Conservation (phyloP, 225 moss, liverwort and hornwort species). For the Pseudoscleropodium purum region DNA sequence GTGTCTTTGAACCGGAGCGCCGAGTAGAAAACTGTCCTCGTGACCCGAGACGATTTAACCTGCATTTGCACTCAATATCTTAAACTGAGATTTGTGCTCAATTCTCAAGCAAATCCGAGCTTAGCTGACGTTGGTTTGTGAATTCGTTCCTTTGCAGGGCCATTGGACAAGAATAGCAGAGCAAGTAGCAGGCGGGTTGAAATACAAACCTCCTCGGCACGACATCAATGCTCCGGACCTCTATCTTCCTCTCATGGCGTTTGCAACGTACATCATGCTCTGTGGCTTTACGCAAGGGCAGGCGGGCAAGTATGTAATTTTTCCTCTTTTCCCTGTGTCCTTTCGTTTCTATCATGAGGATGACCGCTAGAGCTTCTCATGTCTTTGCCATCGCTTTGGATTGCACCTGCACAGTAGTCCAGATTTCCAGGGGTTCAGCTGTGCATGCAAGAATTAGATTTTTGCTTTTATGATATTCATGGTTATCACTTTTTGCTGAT, state of each 20-base stretch:
- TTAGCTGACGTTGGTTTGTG: background rate
- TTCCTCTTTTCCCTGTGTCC: background rate
- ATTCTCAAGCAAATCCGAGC: background rate
- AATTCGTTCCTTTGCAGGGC: conserved; percentile 25
- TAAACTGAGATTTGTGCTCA: background rate
- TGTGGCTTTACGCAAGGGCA: conserved; percentile 69
- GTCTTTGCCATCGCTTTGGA: background rate
- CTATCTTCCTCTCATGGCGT: conserved; percentile 94
- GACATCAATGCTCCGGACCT: conserved; percentile 97
- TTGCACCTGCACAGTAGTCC: background rate
- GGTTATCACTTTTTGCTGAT: background rate
- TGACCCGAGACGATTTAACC: background rate
- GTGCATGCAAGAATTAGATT: background rate
- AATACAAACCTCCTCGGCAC: conserved; percentile 89
- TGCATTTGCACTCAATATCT: background rate
- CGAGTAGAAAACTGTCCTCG: background rate
- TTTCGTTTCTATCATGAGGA: background rate
- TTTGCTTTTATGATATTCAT: background rate
- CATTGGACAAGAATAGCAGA: conserved; percentile 98
- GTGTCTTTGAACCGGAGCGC: background rate
- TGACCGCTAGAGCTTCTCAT: background rate
- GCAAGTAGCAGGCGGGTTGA: conserved; percentile 95
- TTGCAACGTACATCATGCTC: conserved; percentile 75
- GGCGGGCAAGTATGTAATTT: conserved; percentile 46
- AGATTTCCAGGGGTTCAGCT: background rate